These are phyloP conservation scores for Biscogniauxia mediterranea DNA, from an alignment of 2,329 filamentous ascomycete species.

Conservation along the genomic window DNA sequence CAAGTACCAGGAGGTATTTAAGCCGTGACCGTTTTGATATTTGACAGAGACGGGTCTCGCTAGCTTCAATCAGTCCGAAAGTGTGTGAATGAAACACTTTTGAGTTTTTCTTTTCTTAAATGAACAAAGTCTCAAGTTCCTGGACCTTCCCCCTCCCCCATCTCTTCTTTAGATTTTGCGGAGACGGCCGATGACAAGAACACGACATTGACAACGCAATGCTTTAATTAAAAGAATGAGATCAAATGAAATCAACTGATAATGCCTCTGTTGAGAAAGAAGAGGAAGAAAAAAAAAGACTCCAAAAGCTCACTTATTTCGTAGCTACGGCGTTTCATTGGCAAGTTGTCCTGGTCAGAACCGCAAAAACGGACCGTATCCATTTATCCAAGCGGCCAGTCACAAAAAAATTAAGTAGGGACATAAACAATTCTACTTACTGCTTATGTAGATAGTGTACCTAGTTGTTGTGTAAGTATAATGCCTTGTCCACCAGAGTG, in stretches of 20 bases:
- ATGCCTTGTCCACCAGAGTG: too few relatives aligned
- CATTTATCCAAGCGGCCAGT: background rate
- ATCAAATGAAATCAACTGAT: background rate
- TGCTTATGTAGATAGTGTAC: too few relatives aligned
- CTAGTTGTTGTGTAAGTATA: too few relatives aligned
- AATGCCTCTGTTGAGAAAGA: background rate
- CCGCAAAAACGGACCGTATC: background rate
- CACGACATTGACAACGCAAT: background rate
- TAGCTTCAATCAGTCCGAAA: too few relatives aligned
- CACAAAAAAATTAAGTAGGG: too few relatives aligned
- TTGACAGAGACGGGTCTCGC: too few relatives aligned
- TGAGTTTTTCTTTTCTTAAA: background rate
- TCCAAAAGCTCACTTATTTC: too few relatives aligned
- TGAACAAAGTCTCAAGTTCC: background rate
- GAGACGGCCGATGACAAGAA: background rate
- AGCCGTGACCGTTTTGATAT: background rate
- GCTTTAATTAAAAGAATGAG: background rate
- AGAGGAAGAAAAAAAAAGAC: too few relatives aligned
- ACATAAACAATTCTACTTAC: too few relatives aligned
- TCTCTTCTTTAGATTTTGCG: background rate
- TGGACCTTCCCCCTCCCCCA: background rate
- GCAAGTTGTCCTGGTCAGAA: background rate
- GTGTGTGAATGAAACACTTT: too few relatives aligned
- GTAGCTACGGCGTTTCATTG: too few relatives aligned
- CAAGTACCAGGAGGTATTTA: background rate